Base-by-base conservation (phyloP, 2,329 filamentous ascomycete genomes). In the Fusarium austroafricanum region DNA sequence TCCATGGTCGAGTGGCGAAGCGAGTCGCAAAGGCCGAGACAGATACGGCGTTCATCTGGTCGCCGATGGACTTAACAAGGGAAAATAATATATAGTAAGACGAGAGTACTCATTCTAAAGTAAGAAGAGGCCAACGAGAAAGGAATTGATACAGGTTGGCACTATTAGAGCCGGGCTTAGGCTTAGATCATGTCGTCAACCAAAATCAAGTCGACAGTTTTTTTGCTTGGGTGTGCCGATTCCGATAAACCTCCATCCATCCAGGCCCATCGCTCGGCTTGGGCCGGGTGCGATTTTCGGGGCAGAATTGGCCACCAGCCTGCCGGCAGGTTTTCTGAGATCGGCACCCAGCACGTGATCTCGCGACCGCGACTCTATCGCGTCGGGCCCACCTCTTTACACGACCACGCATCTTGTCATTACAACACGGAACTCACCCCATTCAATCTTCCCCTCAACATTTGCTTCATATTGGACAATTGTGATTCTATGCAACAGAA, bases 11-110 rank as follows among this genome's bases (percentile, higher is more conserved):
- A 75, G 79, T 67, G 73, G 76, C 73, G 59, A 78, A 74, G 63
- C 80, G 77, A 74, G 70, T 73, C 75, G 75, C 81, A 71, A 75
- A 75, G 77, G 75, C 73, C 65, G 78, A 76, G 65, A 78, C 68
- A 76, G 76, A 73, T 75, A 82, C 71, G 43, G 76, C 71, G 75
- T 80, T 84, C 83, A 85, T 85, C 61, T 71, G 71, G 71, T 67
- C 51, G 58, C 52, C 42, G 38, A 51, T 40, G 60, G 57, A 45
- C 64, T 62, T 59, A 68, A 65, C 50, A 60, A 51, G 52, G 52
- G 31, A 28, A 47, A 52, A 23, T 55, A 43, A 39, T 38, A 55
- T 55, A 44, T 21, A 28, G 31, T 23, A 64, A 61, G 44, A 49
- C 43, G 39, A 23, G 44, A 50, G 39, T 62, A 65, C 54, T 71